Percentiles rank a stretch among this genome's conserved stretches.
phyloP scores from a whole-genome alignment of 441 rosid genomes.

The Viola pubescens region DNA sequence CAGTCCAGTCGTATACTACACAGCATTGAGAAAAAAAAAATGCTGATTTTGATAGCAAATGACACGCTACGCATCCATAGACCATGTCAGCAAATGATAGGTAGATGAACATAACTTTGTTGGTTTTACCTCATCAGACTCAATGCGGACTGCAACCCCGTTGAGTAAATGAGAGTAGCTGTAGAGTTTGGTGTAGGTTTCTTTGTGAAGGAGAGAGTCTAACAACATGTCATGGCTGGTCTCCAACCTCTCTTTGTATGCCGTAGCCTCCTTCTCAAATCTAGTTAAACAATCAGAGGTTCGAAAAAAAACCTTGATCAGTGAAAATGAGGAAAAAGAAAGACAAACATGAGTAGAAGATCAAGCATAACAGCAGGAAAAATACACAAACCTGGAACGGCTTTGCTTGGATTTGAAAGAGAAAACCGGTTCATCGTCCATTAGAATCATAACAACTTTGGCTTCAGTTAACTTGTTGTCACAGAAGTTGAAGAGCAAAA shows the following conservation, averaged over 20 bases:
- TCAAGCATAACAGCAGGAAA: background rate
- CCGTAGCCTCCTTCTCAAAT: conserved; percentile 13
- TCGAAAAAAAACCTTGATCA: background rate
- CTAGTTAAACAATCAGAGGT: no score
- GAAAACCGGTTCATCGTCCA: conserved; percentile 31
- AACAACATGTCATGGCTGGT: conserved; percentile 31
- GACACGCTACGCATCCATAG: background rate
- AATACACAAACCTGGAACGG: conserved; percentile 12
- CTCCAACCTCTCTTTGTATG: conserved; percentile 25
- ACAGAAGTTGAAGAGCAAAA: conserved; percentile 10
- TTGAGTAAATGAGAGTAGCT: conserved; percentile 47
- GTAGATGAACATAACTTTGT: background rate
- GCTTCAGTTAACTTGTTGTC: conserved; percentile 19
- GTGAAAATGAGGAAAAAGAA: background rate
- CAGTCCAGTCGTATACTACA: background rate
- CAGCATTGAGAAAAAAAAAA: no score
- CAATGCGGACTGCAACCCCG: conserved; percentile 37
- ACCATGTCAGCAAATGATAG: background rate
- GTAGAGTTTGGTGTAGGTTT: conserved; percentile 38
- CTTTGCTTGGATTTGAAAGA: conserved; percentile 22
- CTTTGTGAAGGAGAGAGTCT: conserved; percentile 29
- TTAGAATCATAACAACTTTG: conserved; percentile 34
- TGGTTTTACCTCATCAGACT: conserved; percentile 33
- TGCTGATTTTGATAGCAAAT: no score
- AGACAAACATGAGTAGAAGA: background rate